Percentiles rank a stretch among this genome's conserved stretches.
Evolutionary conservation across 495 filamentous ascomycete species (phyloP).

Genomic region (Penicillium silybi): DNA sequence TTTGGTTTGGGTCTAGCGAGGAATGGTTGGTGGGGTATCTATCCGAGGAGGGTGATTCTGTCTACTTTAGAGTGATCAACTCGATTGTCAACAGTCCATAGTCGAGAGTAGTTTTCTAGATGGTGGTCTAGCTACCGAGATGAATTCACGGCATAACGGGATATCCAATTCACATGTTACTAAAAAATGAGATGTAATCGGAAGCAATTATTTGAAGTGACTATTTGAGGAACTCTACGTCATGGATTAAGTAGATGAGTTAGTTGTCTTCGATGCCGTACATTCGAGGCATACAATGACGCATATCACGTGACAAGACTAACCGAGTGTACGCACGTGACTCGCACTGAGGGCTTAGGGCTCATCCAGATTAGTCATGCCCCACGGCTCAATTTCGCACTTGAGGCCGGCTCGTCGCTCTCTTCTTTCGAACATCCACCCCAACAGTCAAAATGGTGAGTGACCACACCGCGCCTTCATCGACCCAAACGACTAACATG

Average conservation of each 20-base stretch:
- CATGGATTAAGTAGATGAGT: neutral
- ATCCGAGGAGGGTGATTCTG: slow-evolving; percentile 16
- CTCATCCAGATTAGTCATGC: slow-evolving; percentile 34
- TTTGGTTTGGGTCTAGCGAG: slow-evolving; percentile 44
- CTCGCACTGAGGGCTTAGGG: slow-evolving; percentile 41
- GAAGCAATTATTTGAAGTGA: too few species aligned
- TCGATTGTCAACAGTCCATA: slow-evolving; percentile 24
- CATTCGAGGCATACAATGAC: neutral
- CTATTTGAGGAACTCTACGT: neutral
- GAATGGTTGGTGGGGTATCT: slow-evolving; percentile 40
- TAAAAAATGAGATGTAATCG: too few species aligned
- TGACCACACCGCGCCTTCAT: slow-evolving; percentile 5
- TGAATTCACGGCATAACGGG: too few species aligned
- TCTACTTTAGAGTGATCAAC: slow-evolving; percentile 31
- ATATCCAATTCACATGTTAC: too few species aligned
- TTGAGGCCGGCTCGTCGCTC: slow-evolving; percentile 31
- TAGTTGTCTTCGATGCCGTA: neutral
- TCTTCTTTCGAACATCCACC: slow-evolving; percentile 44
- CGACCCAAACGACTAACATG: slow-evolving; percentile 15
- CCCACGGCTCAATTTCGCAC: slow-evolving; percentile 49
- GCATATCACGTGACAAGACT: slow-evolving; percentile 6
- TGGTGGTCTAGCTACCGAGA: neutral
- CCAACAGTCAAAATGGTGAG: slow-evolving; percentile 52
- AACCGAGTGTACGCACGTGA: slow-evolving; percentile 17
- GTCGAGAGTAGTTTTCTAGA: neutral